Base-by-base conservation (phyloP, 257 asterid species). In the Solanum virginianum region DNA sequence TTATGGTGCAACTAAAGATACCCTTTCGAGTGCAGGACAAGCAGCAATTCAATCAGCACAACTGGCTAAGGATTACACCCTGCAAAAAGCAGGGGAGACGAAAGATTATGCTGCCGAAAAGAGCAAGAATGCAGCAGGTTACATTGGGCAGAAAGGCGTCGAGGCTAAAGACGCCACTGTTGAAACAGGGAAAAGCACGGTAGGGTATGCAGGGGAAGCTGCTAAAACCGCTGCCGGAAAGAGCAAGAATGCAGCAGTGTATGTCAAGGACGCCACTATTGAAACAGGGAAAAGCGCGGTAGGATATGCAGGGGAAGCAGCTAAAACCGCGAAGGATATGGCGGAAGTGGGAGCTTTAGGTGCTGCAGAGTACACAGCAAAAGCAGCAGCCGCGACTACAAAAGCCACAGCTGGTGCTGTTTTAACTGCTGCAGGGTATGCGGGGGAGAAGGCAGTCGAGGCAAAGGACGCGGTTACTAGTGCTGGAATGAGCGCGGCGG, bases 271-370 rank as follows among this genome's bases (percentile, higher is more conserved):
- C 36, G 88, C 43, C 0, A 86, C 96, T 0, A 85, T 90, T 41
- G 95, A 91, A 20, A 45, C 88, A 13, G 92, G 93, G 10, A 90
- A 90, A 90, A 90, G 88, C 22, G 90, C 91, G 0, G 92, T 85
- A 1, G 93, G 88, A 4, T 92, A 92, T 77, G 94, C 88, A 0
- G 92, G 92, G 49, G 88, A 91, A 83, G 94, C 90, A 70, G 94
- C 95, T 2, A 80, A 39, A 0, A 88, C 60, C 7, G 93, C 88
- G n/a, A 92, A 88, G 91, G 98, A 93, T 20, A 88, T 86, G 86
- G 93, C 93, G 0, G 87, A 81, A 7, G 92, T 87, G 72, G 93
- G 94, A 0, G 98, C 97, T 0, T 95, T 98, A 91, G 97, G 95
- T 10, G 93, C 97, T 5, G 92, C 93, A 10, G 94, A 91, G 29